Base-by-base conservation (phyloP, 768 basidiomycete species). In the Amanita subjunquillea region DNA sequence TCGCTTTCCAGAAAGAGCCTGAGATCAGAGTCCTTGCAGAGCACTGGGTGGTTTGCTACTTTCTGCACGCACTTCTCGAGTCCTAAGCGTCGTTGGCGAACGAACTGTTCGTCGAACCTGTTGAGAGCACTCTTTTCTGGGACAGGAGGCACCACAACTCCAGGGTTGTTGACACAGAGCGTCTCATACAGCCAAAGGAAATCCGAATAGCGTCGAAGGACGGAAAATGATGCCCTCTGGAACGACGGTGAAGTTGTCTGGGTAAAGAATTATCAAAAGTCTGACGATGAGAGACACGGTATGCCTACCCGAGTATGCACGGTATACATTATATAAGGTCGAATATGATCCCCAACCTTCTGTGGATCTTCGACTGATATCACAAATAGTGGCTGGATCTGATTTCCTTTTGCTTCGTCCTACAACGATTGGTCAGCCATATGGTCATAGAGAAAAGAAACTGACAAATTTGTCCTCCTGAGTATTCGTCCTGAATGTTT, bases 331-430 rank as follows among this genome's bases (percentile, higher is more conserved):
- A 89, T 96, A 63, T 91, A 96, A 13, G 85, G 81, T 53, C 90
- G 85, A 45, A 97, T 90, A 1, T 93, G 90, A 61, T 94, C 91
- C n/a, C 96, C 96, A 41, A 97, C 88, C 59, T 88, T 91, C 58
- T 97, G 93, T 4, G 96, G 96, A 66, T 99, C 96, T 50, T 91
- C 89, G n/a, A 99, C 92, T 0, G 87, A 80, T 57, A 99, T 91
- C 6, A 78, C 65, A 64, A 96, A 97, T 23, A 87, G 71, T 20
- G 89, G 87, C 52, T 76, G 79, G 36, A 85, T 73, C 73, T 51
- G 72, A 76, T 48, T 80, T 69, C 46, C 67, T 63, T 51, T 66
- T 66, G 29, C 52, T 0, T 22, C 40, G 9, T 40, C 51, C 36
- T 25, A 8, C 13, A 27, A 47, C 15, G 36, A 51, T n/a, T 32